Evolutionary conservation across 2,329 filamentous ascomycete species (phyloP).

Genomic region (Colletotrichum sidae): DNA sequence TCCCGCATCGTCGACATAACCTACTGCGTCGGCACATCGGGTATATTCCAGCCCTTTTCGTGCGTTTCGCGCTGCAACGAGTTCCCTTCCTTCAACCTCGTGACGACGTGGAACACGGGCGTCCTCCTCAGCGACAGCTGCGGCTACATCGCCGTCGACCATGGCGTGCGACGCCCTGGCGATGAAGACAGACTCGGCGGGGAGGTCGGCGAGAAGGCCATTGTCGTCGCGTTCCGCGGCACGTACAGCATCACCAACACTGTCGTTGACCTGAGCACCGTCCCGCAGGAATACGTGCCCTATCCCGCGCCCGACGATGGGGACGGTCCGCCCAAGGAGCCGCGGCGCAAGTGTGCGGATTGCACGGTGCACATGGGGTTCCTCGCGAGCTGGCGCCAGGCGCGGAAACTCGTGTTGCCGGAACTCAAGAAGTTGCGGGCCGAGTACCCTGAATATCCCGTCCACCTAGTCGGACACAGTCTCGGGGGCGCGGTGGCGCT

Average conservation of each 20-base stretch:
- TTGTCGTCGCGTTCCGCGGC: constrained; percentile 91
- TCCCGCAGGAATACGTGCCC: constrained; percentile 90
- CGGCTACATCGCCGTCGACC: constrained; percentile 92
- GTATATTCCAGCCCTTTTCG: constrained; percentile 83
- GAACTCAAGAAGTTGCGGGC: constrained; percentile 69
- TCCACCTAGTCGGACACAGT: constrained; percentile 89
- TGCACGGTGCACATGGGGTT: constrained; percentile 96
- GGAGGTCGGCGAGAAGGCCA: constrained; percentile 53
- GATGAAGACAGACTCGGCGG: constrained; percentile 37
- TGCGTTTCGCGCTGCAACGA: constrained; percentile 89
- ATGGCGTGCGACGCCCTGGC: constrained; percentile 54
- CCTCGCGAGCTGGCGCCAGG: constrained; percentile 83
- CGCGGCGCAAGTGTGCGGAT: constrained; percentile 75
- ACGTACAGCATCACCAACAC: constrained; percentile 96
- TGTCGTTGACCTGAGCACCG: constrained; percentile 87
- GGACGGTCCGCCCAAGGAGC: constrained; percentile 47
- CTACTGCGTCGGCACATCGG: constrained; percentile 90
- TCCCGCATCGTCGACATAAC: constrained; percentile 93
- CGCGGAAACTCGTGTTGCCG: constrained; percentile 76
- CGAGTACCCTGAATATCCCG: constrained; percentile 75
- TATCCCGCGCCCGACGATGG: constrained; percentile 73
- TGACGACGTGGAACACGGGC: constrained; percentile 92
- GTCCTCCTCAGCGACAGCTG: constrained; percentile 88
- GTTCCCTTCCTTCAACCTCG: constrained; percentile 82
- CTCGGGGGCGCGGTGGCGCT: constrained; percentile 93